Evolutionary conservation across 345 rosid genomes (phyloP), one percentile per base, ranked within the genome.

Genomic region (Limnanthes douglasii): DNA sequence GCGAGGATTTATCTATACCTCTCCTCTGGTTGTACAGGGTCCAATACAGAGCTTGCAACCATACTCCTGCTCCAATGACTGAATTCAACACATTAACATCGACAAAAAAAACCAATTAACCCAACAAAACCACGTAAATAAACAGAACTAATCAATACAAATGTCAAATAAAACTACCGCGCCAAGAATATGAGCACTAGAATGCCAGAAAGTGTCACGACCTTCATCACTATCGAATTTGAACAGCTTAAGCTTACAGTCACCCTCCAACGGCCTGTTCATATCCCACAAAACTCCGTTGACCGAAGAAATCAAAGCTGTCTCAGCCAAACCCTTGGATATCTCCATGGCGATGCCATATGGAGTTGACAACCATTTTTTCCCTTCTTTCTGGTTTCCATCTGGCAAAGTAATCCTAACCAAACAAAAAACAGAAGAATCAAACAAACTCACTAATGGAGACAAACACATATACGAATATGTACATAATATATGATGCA

Each of bases 141-240:
- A 26, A 8, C n/a, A 26, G 6, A 26, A 2, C 6, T 2, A 8
- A 8, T 8, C 30, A 26, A 26, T 26, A 8, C 8, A 9, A 26
- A 26, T 26, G 30, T 8, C 30, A 26, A 9, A 12, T 4, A 28
- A 1, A 26, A 18, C 5, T 38, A 75, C 93, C 93, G 84, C 80
- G 32, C 99, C 99, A 41, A 92, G 93, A 56, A 92, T 81, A 62
- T 92, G 96, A 12, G 96, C 94, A 29, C 98, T 90, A 4, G 98
- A 90, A 58, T 90, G 98, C 94, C 95, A 90, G 23, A 84, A 86
- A 28, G 98, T 80, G 51, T 90, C 98, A 2, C 94, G 79, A 2
- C 96, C 98, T 56, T 75, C 76, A 5, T 84, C 86, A 1, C 43
- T 56, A 16, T 78, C 94, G 31, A 84, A 90, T 17, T 63, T 65